phyloP scores from a whole-genome alignment of 2,329 filamentous ascomycete genomes.

The Botrytis fabae region DNA sequence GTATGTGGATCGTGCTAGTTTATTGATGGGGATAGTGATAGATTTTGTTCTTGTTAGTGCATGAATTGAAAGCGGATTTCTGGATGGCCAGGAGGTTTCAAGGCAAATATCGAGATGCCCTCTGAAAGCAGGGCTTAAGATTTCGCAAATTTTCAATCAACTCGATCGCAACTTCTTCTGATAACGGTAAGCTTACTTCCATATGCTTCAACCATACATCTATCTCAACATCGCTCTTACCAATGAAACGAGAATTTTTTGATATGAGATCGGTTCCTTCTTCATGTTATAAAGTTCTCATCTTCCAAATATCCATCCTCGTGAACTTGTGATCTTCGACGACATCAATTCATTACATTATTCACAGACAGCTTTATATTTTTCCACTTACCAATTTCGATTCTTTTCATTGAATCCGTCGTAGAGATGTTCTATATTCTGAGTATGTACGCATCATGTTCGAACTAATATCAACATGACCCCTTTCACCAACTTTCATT shows the following conservation, averaged over 20 bases:
- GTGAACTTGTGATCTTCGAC: background rate
- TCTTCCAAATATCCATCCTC: background rate
- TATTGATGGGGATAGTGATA: background rate
- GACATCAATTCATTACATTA: background rate
- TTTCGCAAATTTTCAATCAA: background rate
- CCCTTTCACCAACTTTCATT: background rate
- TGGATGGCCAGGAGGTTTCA: fast-evolving
- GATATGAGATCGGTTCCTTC: background rate
- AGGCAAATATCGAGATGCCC: fast-evolving
- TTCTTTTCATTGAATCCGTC: background rate
- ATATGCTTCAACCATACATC: background rate
- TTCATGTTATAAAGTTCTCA: too few relatives aligned
- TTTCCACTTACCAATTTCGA: too few relatives aligned
- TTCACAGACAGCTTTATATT: background rate
- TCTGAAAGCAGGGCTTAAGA: background rate
- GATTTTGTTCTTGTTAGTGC: fast-evolving
- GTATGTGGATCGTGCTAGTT: background rate
- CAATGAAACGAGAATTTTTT: fast-evolving
- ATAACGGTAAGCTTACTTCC: background rate
- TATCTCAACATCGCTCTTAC: background rate
- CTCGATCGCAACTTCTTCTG: background rate
- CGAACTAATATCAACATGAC: too few relatives aligned
- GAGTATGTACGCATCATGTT: background rate
- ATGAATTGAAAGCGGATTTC: background rate
- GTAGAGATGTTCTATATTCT: background rate